Percentiles rank a stretch among this genome's conserved stretches.
These are phyloP conservation scores for Neurospora sp. DNA, from an alignment of 495 filamentous ascomycete species.

Conservation along the genomic window DNA sequence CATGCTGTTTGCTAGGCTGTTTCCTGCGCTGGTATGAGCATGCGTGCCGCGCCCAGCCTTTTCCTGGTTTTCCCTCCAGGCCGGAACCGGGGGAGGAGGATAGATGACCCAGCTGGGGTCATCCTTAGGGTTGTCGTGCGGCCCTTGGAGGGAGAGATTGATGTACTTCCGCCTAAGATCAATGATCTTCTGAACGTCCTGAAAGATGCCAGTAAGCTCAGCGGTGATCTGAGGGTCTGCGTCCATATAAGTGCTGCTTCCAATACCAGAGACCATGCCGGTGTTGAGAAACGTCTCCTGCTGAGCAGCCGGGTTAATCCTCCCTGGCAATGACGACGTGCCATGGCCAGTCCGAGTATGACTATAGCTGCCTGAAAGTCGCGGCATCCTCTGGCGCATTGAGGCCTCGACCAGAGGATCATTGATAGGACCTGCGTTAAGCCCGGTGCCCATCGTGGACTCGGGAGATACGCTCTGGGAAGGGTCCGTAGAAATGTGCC, in stretches of 20 bases:
- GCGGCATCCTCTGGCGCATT: background rate
- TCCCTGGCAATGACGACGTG: slow-evolving; percentile 20
- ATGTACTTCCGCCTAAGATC: slow-evolving; percentile 87
- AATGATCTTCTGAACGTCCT: slow-evolving; percentile 72
- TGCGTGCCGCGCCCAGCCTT: slow-evolving; percentile 25
- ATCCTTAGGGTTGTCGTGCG: slow-evolving; percentile 78
- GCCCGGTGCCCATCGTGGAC: background rate
- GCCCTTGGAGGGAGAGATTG: slow-evolving; percentile 68
- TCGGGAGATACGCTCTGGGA: slow-evolving; percentile 10
- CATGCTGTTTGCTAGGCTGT: slow-evolving; percentile 47
- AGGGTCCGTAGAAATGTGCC: slow-evolving; percentile 12
- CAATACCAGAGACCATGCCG: slow-evolving; percentile 19
- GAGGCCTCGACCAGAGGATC: background rate
- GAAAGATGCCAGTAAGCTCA: slow-evolving; percentile 75
- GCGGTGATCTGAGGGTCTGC: slow-evolving; percentile 62
- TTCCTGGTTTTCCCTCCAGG: slow-evolving; percentile 67
- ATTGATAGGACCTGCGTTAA: slow-evolving; percentile 6
- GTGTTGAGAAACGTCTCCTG: slow-evolving; percentile 19
- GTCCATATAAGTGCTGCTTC: slow-evolving; percentile 36
- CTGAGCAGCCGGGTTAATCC: slow-evolving; percentile 15
- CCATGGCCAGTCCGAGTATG: slow-evolving; percentile 3
- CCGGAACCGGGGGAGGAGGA: slow-evolving; percentile 79
- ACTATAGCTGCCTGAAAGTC: slow-evolving; percentile 7
- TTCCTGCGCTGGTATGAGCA: slow-evolving; percentile 28
- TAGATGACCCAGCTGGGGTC: slow-evolving; percentile 78